A percentile compares a stretch with the other conserved stretches of the same genome.
These are phyloP conservation scores for Exophiala bonariae DNA, from an alignment of 2,329 filamentous ascomycete genomes.

Conservation along the genomic window DNA sequence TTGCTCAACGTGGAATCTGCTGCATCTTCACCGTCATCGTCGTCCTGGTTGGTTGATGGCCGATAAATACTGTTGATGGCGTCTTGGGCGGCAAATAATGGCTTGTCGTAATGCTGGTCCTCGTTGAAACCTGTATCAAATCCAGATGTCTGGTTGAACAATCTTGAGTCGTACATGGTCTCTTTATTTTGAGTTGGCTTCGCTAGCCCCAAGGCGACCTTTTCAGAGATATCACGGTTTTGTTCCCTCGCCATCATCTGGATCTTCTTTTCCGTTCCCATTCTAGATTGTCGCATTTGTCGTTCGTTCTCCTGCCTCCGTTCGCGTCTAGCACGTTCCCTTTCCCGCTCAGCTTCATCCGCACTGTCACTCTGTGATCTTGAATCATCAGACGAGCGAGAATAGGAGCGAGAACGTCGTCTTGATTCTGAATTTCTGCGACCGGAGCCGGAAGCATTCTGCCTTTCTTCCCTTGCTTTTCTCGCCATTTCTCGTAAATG, in stretches of 20 bases:
- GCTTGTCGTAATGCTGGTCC: conserved; percentile 96
- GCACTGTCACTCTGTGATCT: conserved; percentile 51
- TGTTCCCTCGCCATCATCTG: conserved; percentile 94
- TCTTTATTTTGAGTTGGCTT: conserved; percentile 92
- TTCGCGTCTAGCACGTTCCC: conserved; percentile 76
- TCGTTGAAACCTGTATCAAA: conserved; percentile 95
- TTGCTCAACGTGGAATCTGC: conserved; percentile 82
- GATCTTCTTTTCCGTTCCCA: conserved; percentile 89
- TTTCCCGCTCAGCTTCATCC: conserved; percentile 72
- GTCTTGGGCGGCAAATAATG: conserved; percentile 92
- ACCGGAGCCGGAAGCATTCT: conserved; percentile 35
- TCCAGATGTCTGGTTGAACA: conserved; percentile 92
- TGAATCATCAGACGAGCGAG: conserved; percentile 41
- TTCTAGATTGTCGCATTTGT: conserved; percentile 87
- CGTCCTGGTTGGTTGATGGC: conserved; percentile 69
- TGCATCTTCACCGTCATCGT: conserved; percentile 66
- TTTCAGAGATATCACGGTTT: conserved; percentile 94
- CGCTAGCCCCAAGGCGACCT: conserved; percentile 88
- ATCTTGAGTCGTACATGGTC: conserved; percentile 92
- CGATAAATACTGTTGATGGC: conserved; percentile 93
- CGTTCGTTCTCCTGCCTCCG: conserved; percentile 79
- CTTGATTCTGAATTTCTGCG: conserved; percentile 41
- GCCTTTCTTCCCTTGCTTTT: conserved; percentile 82
- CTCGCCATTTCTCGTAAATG: conserved; percentile 83
- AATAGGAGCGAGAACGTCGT: conserved; percentile 29